phyloP scores from a whole-genome alignment of 768 basidiomycete species.

The Lactarius sp. region DNA sequence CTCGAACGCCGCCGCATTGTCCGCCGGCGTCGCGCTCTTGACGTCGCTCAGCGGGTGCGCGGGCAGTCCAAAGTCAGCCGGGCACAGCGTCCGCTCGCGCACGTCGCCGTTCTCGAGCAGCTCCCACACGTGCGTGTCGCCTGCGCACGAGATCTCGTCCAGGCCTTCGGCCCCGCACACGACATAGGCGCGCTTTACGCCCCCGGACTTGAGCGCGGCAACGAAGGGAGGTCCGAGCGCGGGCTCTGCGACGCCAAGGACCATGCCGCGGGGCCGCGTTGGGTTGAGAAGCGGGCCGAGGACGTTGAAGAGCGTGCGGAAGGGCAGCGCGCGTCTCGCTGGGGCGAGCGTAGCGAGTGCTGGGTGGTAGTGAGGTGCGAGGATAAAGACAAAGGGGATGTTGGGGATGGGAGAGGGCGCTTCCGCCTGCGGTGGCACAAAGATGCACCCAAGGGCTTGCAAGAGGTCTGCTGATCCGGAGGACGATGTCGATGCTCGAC shows the following conservation, averaged over 20 bases:
- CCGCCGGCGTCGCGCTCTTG: slow-evolving; percentile 63
- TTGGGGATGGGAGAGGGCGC: slow-evolving; percentile 49
- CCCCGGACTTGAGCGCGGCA: slow-evolving; percentile 60
- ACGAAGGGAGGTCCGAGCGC: slow-evolving; percentile 82
- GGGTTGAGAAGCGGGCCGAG: slow-evolving; percentile 95
- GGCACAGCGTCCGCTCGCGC: slow-evolving; percentile 56
- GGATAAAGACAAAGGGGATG: slow-evolving; percentile 86
- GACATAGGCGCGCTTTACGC: slow-evolving; percentile 80
- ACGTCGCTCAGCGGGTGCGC: slow-evolving; percentile 68
- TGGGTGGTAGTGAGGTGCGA: slow-evolving; percentile 93
- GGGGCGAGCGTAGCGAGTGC: slow-evolving; percentile 77
- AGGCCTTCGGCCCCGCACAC: slow-evolving; percentile 90
- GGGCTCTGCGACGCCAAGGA: slow-evolving; percentile 82
- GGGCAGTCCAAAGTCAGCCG: slow-evolving; percentile 71
- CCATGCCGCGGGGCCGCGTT: slow-evolving; percentile 78
- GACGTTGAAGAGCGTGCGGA: slow-evolving; percentile 95
- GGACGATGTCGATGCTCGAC: slow-evolving; percentile 84
- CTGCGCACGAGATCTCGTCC: slow-evolving; percentile 95
- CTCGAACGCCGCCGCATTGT: slow-evolving; percentile 76
- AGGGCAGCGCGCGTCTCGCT: slow-evolving; percentile 79
- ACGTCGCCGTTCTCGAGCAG: slow-evolving; percentile 60
- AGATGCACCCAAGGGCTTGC: slow-evolving; percentile 73
- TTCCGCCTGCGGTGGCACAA: slow-evolving; percentile 57
- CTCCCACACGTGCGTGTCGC: slow-evolving; percentile 82
- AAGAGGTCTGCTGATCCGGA: slow-evolving; percentile 94